Percentiles rank a stretch among this genome's conserved stretches.
Conservation (phyloP, 805 yeast genomes). For the Kuraishia floccosa region DNA sequence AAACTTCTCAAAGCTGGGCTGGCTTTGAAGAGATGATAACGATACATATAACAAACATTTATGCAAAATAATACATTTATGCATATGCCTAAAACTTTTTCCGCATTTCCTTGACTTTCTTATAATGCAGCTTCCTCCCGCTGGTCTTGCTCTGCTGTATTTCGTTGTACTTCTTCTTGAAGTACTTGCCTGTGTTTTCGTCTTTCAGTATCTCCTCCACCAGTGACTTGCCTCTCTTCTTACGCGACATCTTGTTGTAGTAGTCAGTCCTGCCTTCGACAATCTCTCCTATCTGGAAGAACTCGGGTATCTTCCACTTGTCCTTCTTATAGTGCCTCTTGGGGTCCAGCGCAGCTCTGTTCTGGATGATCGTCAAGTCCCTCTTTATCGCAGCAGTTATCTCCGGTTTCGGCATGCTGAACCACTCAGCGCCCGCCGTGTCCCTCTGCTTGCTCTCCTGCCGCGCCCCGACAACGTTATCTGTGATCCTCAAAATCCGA, state of each 20-base stretch:
- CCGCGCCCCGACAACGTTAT: constrained; percentile 1
- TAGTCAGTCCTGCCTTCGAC: constrained; percentile 75
- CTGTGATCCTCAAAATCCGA: constrained; percentile 7
- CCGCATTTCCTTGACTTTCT: constrained; percentile 52
- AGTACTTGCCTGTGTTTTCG: constrained; percentile 56
- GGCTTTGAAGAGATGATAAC: constrained; percentile 9
- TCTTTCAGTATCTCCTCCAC: constrained; percentile 79
- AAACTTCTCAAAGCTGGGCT: constrained; percentile 34
- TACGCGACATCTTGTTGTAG: constrained; percentile 56
- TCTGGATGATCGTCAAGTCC: constrained; percentile 68
- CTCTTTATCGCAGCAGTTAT: constrained; percentile 61
- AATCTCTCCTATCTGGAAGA: constrained; percentile 83
- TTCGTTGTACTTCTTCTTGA: constrained; percentile 74
- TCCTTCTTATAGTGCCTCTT: constrained; percentile 91
- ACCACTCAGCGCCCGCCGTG: no score
- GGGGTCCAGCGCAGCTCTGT: constrained; percentile 89
- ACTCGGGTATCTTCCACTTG: constrained; percentile 65
- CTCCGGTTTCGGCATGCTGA: constrained; percentile 66
- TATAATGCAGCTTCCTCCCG: constrained; percentile 61
- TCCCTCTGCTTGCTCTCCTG: no score
- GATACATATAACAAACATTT: no score
- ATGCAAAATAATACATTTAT: background rate
- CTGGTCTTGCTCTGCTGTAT: constrained; percentile 52
- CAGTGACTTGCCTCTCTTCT: constrained; percentile 66
- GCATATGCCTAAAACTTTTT: constrained; percentile 24